Conservation (phyloP, 108 stramenopile genomes). For the Skeletonema tropicum region DNA sequence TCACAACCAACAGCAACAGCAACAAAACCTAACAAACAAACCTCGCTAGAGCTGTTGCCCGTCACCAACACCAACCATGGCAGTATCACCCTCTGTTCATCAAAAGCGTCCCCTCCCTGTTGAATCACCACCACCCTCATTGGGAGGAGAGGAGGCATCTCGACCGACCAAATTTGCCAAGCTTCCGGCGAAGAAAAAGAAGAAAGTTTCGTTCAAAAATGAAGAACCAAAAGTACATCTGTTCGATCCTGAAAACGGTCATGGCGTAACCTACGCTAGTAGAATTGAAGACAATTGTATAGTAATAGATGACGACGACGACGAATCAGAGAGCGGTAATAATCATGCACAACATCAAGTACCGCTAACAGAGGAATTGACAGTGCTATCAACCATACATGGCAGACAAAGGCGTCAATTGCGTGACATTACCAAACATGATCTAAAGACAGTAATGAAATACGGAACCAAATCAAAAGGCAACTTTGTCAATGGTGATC, state of each 20-base stretch:
- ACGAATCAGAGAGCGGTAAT: not conserved
- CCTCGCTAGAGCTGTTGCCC: too few relatives aligned
- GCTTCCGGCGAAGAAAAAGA: not conserved
- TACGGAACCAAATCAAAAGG: slow-evolving; percentile 41
- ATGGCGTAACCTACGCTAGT: not conserved
- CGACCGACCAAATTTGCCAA: not conserved
- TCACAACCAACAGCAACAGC: too few relatives aligned
- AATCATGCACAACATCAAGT: not conserved
- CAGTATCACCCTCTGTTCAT: not conserved
- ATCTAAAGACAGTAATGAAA: slow-evolving; percentile 57
- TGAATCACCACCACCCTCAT: not conserved
- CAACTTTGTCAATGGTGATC: slow-evolving; percentile 30
- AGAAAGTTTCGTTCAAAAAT: not conserved
- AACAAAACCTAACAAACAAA: too few relatives aligned
- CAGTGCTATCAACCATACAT: slow-evolving; percentile 62
- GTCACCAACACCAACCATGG: not conserved
- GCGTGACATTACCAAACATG: slow-evolving; percentile 60
- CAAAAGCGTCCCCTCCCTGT: not conserved
- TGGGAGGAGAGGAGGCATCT: not conserved
- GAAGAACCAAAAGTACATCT: not conserved
- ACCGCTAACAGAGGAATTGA: slow-evolving; percentile 45
- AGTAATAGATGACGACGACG: slow-evolving; percentile 3
- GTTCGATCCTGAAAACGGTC: not conserved
- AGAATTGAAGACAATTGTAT: slow-evolving; percentile 1
- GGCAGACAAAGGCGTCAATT: slow-evolving; percentile 59